phyloP scores from a whole-genome alignment of 352 stramenopile species.

The Globisporangium paddicum region DNA sequence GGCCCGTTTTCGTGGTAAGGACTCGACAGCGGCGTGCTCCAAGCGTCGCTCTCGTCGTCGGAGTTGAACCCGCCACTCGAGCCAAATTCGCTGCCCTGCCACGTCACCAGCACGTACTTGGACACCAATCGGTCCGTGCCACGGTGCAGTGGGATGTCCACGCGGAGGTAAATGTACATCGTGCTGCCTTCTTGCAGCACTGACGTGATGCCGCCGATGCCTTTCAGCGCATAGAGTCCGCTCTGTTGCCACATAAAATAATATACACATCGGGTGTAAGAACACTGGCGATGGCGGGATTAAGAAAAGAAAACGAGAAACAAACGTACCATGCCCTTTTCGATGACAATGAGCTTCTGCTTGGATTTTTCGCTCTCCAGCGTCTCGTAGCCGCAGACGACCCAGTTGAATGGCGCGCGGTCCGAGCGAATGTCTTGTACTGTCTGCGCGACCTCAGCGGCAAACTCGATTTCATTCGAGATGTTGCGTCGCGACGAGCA shows the following conservation, averaged over 20 bases:
- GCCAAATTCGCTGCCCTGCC: conserved; percentile 53
- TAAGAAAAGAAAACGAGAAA: not conserved
- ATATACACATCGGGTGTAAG: not conserved
- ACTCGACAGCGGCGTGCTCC: conserved; percentile 32
- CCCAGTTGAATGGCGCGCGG: conserved; percentile 77
- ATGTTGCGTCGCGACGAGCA: conserved; percentile 69
- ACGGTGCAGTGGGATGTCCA: conserved; percentile 79
- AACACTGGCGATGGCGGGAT: too few species aligned
- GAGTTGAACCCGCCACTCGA: conserved; percentile 55
- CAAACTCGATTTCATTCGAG: conserved; percentile 81
- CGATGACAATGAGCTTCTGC: conserved; percentile 71
- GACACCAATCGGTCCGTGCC: conserved; percentile 80
- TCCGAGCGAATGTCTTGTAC: conserved; percentile 83
- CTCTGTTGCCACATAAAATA: conserved; percentile 29
- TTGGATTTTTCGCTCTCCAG: conserved; percentile 52
- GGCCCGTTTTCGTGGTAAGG: conserved; percentile 20
- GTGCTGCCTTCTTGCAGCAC: conserved; percentile 68
- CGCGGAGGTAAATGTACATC: conserved; percentile 90
- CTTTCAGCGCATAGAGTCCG: conserved; percentile 77
- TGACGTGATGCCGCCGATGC: conserved; percentile 72
- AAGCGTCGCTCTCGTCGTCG: conserved; percentile 68
- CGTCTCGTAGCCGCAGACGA: conserved; percentile 75
- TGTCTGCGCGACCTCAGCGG: conserved; percentile 55
- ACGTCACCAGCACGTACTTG: conserved; percentile 87
- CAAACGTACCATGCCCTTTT: conserved; percentile 75